Evolutionary conservation across 352 stramenopile species (phyloP).

Genomic region (Globisporangium polare): DNA sequence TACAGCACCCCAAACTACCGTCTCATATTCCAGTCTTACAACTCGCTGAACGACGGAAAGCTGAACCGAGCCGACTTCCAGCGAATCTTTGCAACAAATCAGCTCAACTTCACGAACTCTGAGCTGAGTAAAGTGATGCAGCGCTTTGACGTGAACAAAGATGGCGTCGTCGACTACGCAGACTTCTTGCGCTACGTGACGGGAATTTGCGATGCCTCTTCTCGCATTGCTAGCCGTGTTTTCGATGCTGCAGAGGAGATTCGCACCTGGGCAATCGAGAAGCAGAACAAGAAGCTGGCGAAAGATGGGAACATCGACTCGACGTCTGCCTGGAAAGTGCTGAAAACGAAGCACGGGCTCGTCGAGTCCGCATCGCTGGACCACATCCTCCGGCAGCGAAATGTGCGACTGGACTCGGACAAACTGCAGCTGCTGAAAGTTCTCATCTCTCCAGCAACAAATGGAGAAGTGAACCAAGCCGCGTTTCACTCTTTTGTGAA

Average conservation of each 20-base stretch:
- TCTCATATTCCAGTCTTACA: conserved; percentile 76
- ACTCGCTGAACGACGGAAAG: conserved; percentile 58
- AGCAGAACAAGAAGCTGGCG: conserved; percentile 69
- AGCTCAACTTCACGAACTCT: conserved; percentile 65
- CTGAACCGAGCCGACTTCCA: conserved; percentile 71
- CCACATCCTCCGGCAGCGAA: conserved; percentile 53
- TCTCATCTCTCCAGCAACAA: conserved; percentile 54
- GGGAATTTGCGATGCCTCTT: conserved; percentile 59
- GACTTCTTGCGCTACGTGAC: conserved; percentile 81
- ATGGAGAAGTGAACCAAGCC: conserved; percentile 58
- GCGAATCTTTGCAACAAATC: conserved; percentile 58
- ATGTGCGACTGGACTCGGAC: conserved; percentile 42
- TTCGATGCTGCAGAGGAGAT: conserved; percentile 63
- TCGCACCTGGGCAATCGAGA: conserved; percentile 65
- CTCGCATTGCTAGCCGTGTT: conserved; percentile 48
- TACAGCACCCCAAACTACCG: conserved; percentile 68
- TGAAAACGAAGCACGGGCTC: conserved; percentile 55
- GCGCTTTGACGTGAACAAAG: conserved; percentile 72
- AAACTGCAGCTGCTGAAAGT: conserved; percentile 59
- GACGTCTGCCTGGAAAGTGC: conserved; percentile 56
- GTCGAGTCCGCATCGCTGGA: conserved; percentile 55
- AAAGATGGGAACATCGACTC: conserved; percentile 83
- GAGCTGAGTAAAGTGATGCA: conserved; percentile 81
- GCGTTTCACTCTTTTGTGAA: conserved; percentile 79
- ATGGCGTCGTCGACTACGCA: conserved; percentile 71